phyloP scores from a whole-genome alignment of 495 filamentous ascomycete species.

The Gamarada debralockiae region DNA sequence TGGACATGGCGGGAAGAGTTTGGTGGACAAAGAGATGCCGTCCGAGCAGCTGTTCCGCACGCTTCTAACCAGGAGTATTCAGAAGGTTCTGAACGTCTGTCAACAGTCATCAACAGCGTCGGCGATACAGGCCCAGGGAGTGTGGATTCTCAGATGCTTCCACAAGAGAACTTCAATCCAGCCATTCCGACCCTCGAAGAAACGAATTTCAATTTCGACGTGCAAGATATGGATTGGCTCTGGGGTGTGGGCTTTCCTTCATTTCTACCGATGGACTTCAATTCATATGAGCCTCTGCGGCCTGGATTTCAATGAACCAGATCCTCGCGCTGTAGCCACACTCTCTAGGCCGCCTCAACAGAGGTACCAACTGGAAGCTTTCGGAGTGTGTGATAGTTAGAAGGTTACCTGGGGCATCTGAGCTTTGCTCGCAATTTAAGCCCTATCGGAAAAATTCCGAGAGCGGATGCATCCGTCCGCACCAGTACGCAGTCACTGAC shows the following conservation, averaged over 20 bases:
- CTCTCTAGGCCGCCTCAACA: no score
- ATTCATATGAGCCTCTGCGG: not conserved
- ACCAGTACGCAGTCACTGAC: no score
- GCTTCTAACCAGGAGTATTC: not conserved
- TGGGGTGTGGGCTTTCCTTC: not conserved
- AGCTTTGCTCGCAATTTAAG: no score
- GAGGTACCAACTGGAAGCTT: no score
- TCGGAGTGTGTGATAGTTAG: no score
- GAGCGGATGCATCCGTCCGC: no score
- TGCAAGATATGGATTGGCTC: not conserved
- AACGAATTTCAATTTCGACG: constrained; percentile 12
- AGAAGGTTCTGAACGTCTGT: not conserved
- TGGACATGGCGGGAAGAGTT: constrained; percentile 1
- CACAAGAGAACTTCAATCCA: not conserved
- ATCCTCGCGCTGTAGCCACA: no score
- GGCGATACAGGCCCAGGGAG: not conserved
- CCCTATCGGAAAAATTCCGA: no score
- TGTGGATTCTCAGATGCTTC: not conserved
- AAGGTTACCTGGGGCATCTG: no score
- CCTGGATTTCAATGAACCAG: no score
- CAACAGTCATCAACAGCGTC: not conserved
- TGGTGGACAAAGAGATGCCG: not conserved
- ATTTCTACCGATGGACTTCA: not conserved
- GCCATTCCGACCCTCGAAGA: not conserved
- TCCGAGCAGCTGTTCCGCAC: not conserved